Evolutionary conservation across 306 rosid genomes (phyloP), one percentile per base, ranked within the genome.

Genomic region (Glycine latifolia): DNA sequence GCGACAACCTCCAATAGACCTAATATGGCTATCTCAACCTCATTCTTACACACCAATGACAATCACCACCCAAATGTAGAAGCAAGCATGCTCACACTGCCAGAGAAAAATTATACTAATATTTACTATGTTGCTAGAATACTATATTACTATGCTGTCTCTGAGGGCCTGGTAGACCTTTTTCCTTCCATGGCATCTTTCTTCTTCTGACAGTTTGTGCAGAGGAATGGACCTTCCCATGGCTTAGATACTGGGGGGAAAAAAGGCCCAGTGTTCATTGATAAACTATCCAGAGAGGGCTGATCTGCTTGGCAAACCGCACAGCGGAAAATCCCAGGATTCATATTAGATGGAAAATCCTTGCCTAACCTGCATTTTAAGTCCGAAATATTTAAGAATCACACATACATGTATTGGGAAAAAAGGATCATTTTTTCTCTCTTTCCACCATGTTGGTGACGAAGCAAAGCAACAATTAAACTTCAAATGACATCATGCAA

Each of bases 171-270:
- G 89, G 86, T 81, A 5, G 91, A 80, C 87, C 93, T 87, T 83
- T 91, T 94, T 53, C 97, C 98, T 91, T 94, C 98, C 94, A 91
- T 91, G 76, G 97, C 98, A 39, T 93, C 97, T 87, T 87, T 93
- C 91, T 91, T 93, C 83, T 71, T 91, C 71, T 87, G 84, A 86
- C 96, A 93, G 61, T 69, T 86, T 12, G 91, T 12, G 52, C 97
- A 93, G 88, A 93, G 96, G 85, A 93, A 90, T 20, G 93, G 97
- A 14, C 98, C 97, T 85, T 91, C 97, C 92, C 91, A 89, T 16
- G 94, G 90, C 81, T 89, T 90, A 4, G 98, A 91, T 48, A 90
- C 87, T 2, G 89, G 88, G 5, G 91, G 84, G 74, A 90, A 91
- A 74, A 93, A 90, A 66, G 94, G 87, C 8, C 87, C 95, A 11